These are phyloP conservation scores for Syzygium jambos DNA, from an alignment of 345 rosid genomes.

Conservation along the genomic window DNA sequence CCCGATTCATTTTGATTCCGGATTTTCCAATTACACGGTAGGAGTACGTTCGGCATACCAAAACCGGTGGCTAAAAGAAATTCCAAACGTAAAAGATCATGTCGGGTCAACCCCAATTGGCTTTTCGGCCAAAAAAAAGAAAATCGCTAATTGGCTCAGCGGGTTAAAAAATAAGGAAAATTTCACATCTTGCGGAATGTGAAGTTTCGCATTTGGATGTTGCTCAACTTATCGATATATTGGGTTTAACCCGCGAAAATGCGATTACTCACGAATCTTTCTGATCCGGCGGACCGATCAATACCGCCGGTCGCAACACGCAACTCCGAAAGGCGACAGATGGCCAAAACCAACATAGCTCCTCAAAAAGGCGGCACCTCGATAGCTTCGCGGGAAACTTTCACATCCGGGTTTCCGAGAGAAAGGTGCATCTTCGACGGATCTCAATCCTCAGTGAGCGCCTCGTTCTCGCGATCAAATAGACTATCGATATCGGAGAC, in stretches of 20 bases:
- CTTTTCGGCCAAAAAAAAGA: no score
- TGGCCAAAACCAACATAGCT: neutral
- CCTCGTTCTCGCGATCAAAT: rapidly evolving
- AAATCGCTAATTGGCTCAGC: neutral
- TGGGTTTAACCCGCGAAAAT: no score
- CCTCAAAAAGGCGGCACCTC: neutral
- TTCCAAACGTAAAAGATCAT: neutral
- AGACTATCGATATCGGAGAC: rapidly evolving
- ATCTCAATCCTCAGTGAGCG: neutral
- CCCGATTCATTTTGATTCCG: neutral
- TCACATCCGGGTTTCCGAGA: neutral
- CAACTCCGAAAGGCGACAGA: neutral
- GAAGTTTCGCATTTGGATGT: neutral
- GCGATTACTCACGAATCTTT: neutral
- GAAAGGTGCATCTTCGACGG: neutral
- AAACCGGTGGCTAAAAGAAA: neutral
- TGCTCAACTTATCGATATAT: neutral
- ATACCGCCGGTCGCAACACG: rapidly evolving
- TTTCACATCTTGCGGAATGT: neutral
- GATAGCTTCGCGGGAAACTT: neutral
- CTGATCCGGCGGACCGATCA: rapidly evolving
- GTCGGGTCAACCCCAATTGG: neutral
- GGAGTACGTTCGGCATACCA: rapidly evolving
- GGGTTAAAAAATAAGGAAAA: neutral
- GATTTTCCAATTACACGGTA: neutral